phyloP scores from a whole-genome alignment of 2,329 filamentous ascomycete genomes.

The Xylaria sp. region DNA sequence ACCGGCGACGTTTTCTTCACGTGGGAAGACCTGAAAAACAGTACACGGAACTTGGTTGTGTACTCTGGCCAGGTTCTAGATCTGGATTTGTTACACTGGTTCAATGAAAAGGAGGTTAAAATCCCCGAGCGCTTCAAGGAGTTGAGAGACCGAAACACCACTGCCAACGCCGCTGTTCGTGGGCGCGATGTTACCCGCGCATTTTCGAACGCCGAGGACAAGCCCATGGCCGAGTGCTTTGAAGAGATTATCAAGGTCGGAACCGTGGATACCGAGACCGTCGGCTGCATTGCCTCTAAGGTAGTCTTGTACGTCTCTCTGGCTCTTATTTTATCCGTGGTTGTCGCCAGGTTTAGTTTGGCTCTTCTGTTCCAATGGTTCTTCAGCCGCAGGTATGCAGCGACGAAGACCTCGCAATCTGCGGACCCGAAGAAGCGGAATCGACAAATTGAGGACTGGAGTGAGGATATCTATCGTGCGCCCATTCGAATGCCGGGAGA shows the following conservation, averaged over 20 bases:
- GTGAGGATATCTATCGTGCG: conserved; percentile 92
- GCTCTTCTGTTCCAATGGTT: conserved; percentile 97
- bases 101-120: conserved; percentile 73
- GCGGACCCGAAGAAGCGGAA: conserved; percentile 78
- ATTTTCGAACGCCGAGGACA: conserved; percentile 74
- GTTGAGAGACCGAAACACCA: conserved; percentile 61
- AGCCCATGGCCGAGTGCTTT: conserved; percentile 78
- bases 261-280: conserved; percentile 88
- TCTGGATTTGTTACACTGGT: conserved; percentile 81
- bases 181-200: conserved; percentile 86
- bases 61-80: conserved; percentile 94
- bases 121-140: conserved; percentile 75
- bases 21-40: conserved; percentile 90
- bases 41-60: conserved; percentile 81
- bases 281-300: conserved; percentile 95
- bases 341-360: conserved; percentile 78
- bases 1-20: conserved; percentile 91
- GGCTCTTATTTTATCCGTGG: conserved; percentile 85
- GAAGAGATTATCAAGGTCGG: conserved; percentile 94
- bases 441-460: conserved; percentile 96
- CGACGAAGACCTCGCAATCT: conserved; percentile 76
- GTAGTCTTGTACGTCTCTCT: conserved; percentile 94
- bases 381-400: conserved; percentile 77
- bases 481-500: conserved; percentile 76
- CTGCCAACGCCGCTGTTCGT: conserved; percentile 58